Conservation (phyloP, 257 asterid genomes). For the Forsythia viridissima region DNA sequence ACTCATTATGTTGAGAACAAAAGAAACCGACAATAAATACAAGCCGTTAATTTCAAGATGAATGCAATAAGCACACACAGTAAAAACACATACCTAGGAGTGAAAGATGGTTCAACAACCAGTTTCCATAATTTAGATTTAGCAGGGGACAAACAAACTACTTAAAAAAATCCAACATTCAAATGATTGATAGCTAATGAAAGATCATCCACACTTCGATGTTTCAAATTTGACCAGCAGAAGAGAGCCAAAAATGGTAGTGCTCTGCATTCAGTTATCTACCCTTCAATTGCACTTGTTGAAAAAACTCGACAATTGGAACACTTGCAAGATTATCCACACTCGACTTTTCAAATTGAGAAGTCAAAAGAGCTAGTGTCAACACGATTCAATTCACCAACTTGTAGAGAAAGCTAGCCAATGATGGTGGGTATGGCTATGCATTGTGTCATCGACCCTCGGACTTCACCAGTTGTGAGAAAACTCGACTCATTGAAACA, state of each 20-base stretch:
- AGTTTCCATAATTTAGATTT: not conserved
- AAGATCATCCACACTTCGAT: not conserved
- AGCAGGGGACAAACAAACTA: not conserved
- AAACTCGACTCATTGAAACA: conserved; percentile 66
- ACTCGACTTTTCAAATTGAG: not conserved
- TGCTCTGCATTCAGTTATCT: conserved; percentile 35
- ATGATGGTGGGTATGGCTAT: not conserved
- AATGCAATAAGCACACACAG: not conserved
- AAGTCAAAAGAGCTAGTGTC: not conserved
- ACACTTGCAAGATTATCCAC: not conserved
- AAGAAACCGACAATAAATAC: not conserved
- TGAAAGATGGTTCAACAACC: not conserved
- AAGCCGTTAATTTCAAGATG: not conserved
- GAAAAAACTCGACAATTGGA: not conserved
- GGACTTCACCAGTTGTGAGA: conserved; percentile 70
- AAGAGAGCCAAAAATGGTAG: not conserved
- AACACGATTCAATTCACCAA: not conserved
- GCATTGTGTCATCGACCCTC: conserved; percentile 63
- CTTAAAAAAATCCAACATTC: not conserved
- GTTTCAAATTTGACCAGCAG: not conserved
- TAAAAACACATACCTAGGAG: not conserved
- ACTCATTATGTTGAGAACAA: not conserved
- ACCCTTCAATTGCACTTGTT: too few relatives aligned
- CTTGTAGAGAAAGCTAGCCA: not conserved
- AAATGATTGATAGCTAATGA: not conserved